A percentile compares a stretch with the other conserved stretches of the same genome.
Evolutionary conservation across 1,284 basidiomycete genomes (phyloP).

Genomic region (Kwoniella shivajii): DNA sequence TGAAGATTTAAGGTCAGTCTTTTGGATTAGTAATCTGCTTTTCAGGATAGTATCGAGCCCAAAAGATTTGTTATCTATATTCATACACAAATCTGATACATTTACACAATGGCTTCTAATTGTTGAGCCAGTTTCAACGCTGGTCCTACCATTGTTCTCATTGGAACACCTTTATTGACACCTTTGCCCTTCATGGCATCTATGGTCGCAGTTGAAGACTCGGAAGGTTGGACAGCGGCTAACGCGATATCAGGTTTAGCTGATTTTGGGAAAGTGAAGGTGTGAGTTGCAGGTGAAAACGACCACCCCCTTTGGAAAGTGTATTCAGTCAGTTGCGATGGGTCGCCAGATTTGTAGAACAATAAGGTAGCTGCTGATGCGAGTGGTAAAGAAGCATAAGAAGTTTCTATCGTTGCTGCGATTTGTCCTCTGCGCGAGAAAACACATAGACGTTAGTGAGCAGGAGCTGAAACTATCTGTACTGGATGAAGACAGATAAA

Average conservation of each 20-base stretch:
- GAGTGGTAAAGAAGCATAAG: conserved; percentile 51
- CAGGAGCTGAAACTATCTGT: not conserved
- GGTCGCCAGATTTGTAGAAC: conserved; percentile 53
- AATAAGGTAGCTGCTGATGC: conserved; percentile 49
- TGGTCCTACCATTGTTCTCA: conserved; percentile 51
- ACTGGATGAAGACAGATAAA: not conserved
- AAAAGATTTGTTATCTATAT: not conserved
- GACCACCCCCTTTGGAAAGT: conserved; percentile 49
- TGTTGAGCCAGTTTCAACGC: conserved; percentile 50
- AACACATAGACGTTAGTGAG: not conserved
- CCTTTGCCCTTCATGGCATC: conserved; percentile 33
- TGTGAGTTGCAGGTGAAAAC: conserved; percentile 47
- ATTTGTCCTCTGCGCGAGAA: conserved; percentile 42
- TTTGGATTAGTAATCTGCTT: too few relatives aligned
- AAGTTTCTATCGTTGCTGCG: conserved; percentile 53
- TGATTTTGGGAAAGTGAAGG: conserved; percentile 44
- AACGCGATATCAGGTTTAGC: conserved; percentile 29
- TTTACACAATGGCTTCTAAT: conserved; percentile 53
- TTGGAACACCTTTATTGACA: conserved; percentile 40
- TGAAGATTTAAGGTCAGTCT: too few relatives aligned
- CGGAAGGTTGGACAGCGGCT: conserved; percentile 19
- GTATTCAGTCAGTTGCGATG: conserved; percentile 40
- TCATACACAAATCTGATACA: not conserved
- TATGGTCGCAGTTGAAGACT: conserved; percentile 9
- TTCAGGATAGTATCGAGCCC: not conserved